Percentiles rank a stretch among this genome's conserved stretches.
Conservation (phyloP, 2,329 filamentous ascomycete species). For the Plectosphaerella cucumerina region DNA sequence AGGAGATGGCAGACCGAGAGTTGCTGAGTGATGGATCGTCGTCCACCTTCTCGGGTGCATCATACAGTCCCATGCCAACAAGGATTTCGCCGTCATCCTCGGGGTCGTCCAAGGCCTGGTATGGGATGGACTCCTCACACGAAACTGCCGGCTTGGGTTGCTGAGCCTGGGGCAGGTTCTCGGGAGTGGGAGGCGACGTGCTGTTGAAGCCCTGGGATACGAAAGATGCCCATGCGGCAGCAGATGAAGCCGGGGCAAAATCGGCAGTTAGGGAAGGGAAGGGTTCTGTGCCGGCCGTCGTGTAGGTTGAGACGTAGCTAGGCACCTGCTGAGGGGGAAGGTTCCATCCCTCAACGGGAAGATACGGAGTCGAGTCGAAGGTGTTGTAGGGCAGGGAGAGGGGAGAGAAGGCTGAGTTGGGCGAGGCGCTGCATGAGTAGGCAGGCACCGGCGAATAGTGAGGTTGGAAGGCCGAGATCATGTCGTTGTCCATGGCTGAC, state of each 20-base stretch:
- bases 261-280: slow-evolving; percentile 21
- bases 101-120: slow-evolving; percentile 44
- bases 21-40: slow-evolving; percentile 48
- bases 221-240: slow-evolving; percentile 38
- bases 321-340: slow-evolving; percentile 23
- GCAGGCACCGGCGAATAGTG: slow-evolving; percentile 48
- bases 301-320: slow-evolving; percentile 19
- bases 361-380: slow-evolving; percentile 33
- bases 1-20: slow-evolving; percentile 50
- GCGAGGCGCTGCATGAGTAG: slow-evolving; percentile 57
- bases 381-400: slow-evolving; percentile 41
- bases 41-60: slow-evolving; percentile 57
- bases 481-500: slow-evolving; percentile 35
- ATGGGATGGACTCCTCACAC: slow-evolving; percentile 45
- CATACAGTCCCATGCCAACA: slow-evolving; percentile 80
- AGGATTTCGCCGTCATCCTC: slow-evolving; percentile 66
- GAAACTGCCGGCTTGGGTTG: slow-evolving; percentile 39
- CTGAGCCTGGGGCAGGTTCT: slow-evolving; percentile 51
- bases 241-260: slow-evolving; percentile 16
- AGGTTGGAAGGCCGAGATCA: slow-evolving; percentile 33
- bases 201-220: slow-evolving; percentile 38
- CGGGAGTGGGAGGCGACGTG: slow-evolving; percentile 56
- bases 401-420: slow-evolving; percentile 50
- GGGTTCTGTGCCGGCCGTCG: slow-evolving; percentile 22
- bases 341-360: slow-evolving; percentile 33